Evolutionary conservation across 768 basidiomycete genomes (phyloP).

Genomic region (Tremella mesenterica): DNA sequence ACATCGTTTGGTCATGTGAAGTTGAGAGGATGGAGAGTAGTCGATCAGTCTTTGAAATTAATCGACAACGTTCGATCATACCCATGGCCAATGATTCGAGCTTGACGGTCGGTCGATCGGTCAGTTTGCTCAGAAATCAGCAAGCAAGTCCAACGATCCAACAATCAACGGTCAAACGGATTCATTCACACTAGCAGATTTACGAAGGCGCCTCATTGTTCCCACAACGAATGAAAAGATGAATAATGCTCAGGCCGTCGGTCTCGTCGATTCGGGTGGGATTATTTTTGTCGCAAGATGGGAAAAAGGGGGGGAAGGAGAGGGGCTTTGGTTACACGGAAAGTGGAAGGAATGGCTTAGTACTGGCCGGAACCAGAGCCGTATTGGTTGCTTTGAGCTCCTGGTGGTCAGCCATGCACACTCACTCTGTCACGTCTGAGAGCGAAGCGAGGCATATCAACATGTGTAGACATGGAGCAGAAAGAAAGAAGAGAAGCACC

Average conservation of each 20-base stretch:
- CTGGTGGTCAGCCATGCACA: background rate
- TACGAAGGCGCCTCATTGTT: no score
- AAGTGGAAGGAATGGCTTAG: background rate
- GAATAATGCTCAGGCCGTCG: no score
- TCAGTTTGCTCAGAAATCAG: background rate
- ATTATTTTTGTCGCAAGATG: background rate
- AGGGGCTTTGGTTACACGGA: background rate
- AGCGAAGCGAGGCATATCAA: no score
- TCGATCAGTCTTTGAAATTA: no score
- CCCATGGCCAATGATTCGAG: no score
- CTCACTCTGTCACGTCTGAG: background rate
- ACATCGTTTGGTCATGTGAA: no score
- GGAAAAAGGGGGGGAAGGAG: background rate
- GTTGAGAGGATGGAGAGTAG: no score
- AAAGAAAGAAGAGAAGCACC: background rate
- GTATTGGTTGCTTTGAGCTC: slow-evolving; percentile 1
- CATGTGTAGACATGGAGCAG: background rate
- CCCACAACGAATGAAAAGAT: no score
- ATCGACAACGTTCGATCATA: no score
- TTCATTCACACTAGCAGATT: slow-evolving; percentile 1
- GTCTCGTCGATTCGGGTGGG: no score
- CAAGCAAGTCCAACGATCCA: background rate
- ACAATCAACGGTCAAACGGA: background rate
- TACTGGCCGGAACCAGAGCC: background rate
- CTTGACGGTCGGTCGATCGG: no score